A percentile compares a stretch with the other conserved stretches of the same genome.
phyloP scores from a whole-genome alignment of 306 rosid genomes.

The Leucaena leucocephala region DNA sequence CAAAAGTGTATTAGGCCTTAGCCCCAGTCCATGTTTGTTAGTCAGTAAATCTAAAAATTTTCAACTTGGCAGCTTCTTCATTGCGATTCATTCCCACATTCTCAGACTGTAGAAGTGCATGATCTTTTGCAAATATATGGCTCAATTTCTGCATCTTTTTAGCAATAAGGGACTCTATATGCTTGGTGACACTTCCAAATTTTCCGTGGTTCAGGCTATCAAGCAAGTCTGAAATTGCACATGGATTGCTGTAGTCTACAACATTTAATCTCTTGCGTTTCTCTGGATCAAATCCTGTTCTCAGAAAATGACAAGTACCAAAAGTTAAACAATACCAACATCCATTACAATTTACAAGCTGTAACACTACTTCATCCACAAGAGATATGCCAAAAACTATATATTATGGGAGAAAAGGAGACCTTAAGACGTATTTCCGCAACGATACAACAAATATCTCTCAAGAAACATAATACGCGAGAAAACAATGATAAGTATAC shows the following conservation, averaged over 20 bases:
- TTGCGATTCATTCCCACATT: conserved; percentile 34
- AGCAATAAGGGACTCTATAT: conserved; percentile 57
- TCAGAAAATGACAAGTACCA: conserved; percentile 29
- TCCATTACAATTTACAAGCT: background rate
- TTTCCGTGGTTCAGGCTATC: conserved; percentile 50
- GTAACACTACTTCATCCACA: background rate
- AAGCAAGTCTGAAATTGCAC: conserved; percentile 48
- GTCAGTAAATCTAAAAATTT: background rate
- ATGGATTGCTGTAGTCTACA: conserved; percentile 59
- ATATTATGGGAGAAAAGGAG: background rate
- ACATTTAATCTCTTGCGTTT: conserved; percentile 56
- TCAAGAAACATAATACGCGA: background rate
- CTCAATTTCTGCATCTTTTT: conserved; percentile 51
- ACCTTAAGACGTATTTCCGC: conserved; percentile 19
- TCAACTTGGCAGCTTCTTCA: conserved; percentile 29
- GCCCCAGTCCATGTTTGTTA: background rate
- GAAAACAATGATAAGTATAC: background rate
- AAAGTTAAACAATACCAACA: background rate
- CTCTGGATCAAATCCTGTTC: conserved; percentile 47
- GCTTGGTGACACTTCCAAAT: conserved; percentile 84
- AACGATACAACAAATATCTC: conserved; percentile 21
- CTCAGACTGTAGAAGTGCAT: conserved; percentile 42
- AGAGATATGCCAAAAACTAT: background rate
- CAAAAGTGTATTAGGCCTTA: background rate
- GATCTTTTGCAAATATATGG: conserved; percentile 52